phyloP scores from a whole-genome alignment of 306 rosid species.

The Inga leiocalycina region DNA sequence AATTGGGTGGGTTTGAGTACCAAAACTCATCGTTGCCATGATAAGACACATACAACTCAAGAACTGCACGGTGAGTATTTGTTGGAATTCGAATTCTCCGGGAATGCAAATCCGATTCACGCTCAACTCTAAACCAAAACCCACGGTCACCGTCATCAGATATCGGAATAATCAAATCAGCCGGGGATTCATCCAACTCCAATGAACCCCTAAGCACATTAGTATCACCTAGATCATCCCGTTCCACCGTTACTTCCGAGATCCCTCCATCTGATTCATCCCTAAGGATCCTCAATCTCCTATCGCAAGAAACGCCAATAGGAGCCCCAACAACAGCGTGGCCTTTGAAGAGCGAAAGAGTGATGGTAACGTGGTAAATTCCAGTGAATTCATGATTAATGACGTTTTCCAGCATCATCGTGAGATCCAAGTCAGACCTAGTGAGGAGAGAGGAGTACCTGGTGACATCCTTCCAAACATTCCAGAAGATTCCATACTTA shows the following conservation, averaged over 20 bases:
- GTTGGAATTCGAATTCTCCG: constrained; percentile 54
- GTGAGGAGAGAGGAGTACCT: constrained; percentile 61
- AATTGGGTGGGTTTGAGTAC: constrained; percentile 80
- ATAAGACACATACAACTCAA: constrained; percentile 71
- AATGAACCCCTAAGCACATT: background rate
- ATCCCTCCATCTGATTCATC: constrained; percentile 24
- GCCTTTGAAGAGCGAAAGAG: constrained; percentile 43
- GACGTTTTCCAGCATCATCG: constrained; percentile 82
- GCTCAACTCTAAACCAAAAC: constrained; percentile 71
- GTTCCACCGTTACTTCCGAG: background rate
- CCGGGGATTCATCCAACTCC: constrained; percentile 41
- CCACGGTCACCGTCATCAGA: constrained; percentile 58
- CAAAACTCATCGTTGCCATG: constrained; percentile 92
- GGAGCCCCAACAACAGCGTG: constrained; percentile 32
- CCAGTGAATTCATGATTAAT: constrained; percentile 63
- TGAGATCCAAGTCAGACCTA: constrained; percentile 44
- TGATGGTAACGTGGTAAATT: constrained; percentile 61
- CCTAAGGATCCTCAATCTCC: constrained; percentile 29
- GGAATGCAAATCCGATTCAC: constrained; percentile 38
- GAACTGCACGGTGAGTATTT: constrained; percentile 57
- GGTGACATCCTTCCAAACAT: constrained; percentile 70
- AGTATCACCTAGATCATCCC: constrained; percentile 1
- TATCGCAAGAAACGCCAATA: constrained; percentile 6
- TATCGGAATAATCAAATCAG: constrained; percentile 82
- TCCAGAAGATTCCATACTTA: constrained; percentile 63